phyloP scores from a whole-genome alignment of 345 rosid species.

The Carallia brachiata region DNA sequence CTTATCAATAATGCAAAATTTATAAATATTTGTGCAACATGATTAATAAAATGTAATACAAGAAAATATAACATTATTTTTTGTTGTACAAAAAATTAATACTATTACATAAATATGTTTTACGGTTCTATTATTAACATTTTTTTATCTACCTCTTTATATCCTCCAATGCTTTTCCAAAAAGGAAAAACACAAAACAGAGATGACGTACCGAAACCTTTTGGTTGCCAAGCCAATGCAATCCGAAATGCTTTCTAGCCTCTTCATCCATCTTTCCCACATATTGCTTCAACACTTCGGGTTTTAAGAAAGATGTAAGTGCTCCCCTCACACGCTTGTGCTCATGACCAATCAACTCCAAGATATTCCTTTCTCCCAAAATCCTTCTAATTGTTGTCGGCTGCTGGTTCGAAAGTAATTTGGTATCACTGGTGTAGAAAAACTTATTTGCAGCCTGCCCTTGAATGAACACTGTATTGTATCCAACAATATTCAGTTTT shows the following conservation, averaged over 20 bases:
- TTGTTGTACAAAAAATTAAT: no score
- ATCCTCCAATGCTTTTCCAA: no score
- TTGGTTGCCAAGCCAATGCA: conserved; percentile 38
- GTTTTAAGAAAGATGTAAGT: conserved; percentile 27
- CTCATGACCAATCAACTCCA: conserved; percentile 29
- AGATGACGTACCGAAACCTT: conserved; percentile 20
- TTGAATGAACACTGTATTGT: conserved; percentile 25
- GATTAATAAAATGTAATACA: no score
- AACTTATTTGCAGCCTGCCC: conserved; percentile 42
- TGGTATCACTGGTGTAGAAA: conserved; percentile 20
- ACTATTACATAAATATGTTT: no score
- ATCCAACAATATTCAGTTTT: conserved; percentile 30
- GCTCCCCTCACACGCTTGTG: conserved; percentile 39
- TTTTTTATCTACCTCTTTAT: no score
- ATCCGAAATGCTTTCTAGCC: conserved; percentile 23
- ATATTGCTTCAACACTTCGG: conserved; percentile 30
- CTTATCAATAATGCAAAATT: no score
- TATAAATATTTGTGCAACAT: no score
- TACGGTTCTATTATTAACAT: no score
- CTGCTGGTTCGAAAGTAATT: conserved; percentile 14
- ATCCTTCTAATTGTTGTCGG: conserved; percentile 15
- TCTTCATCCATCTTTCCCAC: conserved; percentile 36
- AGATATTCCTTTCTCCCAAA: conserved; percentile 24
- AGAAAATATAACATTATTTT: no score
- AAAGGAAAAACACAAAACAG: background rate